Evolutionary conservation across 345 rosid genomes (phyloP).

Genomic region (Psidium guajava): DNA sequence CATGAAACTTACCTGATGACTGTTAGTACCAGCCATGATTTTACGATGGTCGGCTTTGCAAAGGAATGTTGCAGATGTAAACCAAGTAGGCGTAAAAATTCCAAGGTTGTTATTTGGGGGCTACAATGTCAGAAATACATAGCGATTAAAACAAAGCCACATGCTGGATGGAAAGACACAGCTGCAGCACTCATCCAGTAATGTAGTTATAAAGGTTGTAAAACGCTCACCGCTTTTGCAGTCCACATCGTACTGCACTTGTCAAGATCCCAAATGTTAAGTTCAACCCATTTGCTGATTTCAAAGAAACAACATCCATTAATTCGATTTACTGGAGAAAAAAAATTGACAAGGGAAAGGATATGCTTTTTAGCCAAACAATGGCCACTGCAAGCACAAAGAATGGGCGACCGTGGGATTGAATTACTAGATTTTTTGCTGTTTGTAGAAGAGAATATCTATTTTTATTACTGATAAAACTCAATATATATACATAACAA

Average conservation of each 20-base stretch:
- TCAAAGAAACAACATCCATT: not conserved
- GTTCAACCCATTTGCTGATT: conserved; percentile 70
- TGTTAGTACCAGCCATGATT: conserved; percentile 74
- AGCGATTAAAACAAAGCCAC: not conserved
- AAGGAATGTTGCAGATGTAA: conserved; percentile 76
- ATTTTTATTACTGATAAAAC: no score
- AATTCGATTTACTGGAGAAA: not conserved
- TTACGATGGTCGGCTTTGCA: conserved; percentile 69
- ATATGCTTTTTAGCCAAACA: not conserved
- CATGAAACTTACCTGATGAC: conserved; percentile 48
- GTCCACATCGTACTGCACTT: conserved; percentile 51
- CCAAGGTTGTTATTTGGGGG: conserved; percentile 74
- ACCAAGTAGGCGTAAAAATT: conserved; percentile 85
- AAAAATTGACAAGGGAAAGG: not conserved
- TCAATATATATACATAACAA: no score
- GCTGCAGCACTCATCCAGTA: not conserved
- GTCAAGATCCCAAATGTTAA: conserved; percentile 77
- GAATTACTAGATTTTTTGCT: not conserved
- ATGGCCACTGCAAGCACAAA: not conserved
- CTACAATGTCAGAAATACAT: conserved; percentile 24
- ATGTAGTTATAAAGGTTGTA: not conserved
- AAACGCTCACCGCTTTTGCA: conserved; percentile 60
- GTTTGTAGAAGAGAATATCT: no score
- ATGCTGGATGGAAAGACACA: not conserved
- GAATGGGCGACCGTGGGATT: not conserved